Base-by-base conservation (phyloP, 2,329 filamentous ascomycete species). In the Didymella sp. region DNA sequence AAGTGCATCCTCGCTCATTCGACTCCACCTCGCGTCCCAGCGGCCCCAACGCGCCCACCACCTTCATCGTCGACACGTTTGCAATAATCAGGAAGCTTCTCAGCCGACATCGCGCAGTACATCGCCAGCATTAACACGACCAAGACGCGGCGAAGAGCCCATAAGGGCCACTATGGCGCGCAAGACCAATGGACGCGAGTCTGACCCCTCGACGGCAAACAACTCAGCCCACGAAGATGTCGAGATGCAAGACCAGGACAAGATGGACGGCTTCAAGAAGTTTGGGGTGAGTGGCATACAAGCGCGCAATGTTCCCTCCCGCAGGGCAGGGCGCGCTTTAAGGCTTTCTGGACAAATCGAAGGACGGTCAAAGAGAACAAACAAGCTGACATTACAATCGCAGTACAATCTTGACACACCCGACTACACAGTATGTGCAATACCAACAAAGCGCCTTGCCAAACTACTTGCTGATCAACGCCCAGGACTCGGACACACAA, bases 401-500 rank as follows among this genome's bases (percentile, higher is more conserved):
- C 60, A 82, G 78, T 80, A 80, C 62, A 79, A 81, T 56, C 78
- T 85, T 69, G 84, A 87, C 54, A 87, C 85, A 7, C 85, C 85
- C 40, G 85, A 87, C 62, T 87, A 87, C 72, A 87, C 85, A 61
- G 81, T 83, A 81, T 63, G 63, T 44, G 53, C 45, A 21, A 13
- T 7, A 7, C 21, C 27, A 15, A 41, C 12, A 19, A 46, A 19
- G 41, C 31, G 28, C 49, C 46, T 42, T 25, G 13, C 12, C 24
- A 11, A 21, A 6, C n/a, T 27, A 41, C 12, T n/a, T 30, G 62
- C 67, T 74, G 46, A 73, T 67, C 56, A n/a, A 6, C 28, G 41
- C 33, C 43, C 59, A 85, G 82, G 86, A 89, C 72, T 87, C 86
- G 7, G 86, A 89, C 67, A 87, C 85, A 54, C 85, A 87, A 64